Evolutionary conservation across 768 basidiomycete genomes (phyloP), one percentile per base, ranked within the genome.

Genomic region (Amanita thiersii): DNA sequence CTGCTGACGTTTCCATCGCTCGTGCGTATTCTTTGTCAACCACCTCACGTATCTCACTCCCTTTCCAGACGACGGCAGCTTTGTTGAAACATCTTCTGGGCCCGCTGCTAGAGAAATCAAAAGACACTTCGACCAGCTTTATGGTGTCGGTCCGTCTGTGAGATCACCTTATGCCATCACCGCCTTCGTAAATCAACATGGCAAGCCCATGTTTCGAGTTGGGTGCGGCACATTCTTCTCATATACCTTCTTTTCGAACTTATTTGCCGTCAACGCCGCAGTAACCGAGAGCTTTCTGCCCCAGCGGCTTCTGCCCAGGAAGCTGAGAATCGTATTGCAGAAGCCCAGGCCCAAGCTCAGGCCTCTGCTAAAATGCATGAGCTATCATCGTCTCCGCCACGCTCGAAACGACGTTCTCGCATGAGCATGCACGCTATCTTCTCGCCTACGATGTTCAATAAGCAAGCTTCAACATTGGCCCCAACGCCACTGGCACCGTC

Each of bases 101-200:
- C 67, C 71, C 10, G 85, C 81, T 20, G 86, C 86, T 9, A 75
- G 77, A 29, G 84, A 85, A 50, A 65, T 90, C 41, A 91, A 90
- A 69, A 70, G 70, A 52, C 70, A 74, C 20, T 86, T 82, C 53
- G 88, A 91, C 56, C 73, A 78, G 37, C 62, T 71, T 31, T 58
- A 77, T 25, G 81, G 85, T 9, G 82, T 89, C 21, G 72, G 75
- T 11, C 70, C 72, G 52, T 68, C 76, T 46, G 67, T 79, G 8
- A 76, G 81, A 21, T 88, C 86, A 9, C 86, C 87, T 2, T 90
- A 81, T 55, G 78, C 78, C 28, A 85, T 87, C 51, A 88, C 86
- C n/a, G 79, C 80, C 5, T 79, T 85, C 52, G 72, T 83, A 36
- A 88, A 86, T 55, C 84, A 87, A 55, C 78, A 85, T 59, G 87